Evolutionary conservation across 805 yeast species (phyloP), one percentile per base, ranked within the genome.

Genomic region (Nadsonia fulvescens): DNA sequence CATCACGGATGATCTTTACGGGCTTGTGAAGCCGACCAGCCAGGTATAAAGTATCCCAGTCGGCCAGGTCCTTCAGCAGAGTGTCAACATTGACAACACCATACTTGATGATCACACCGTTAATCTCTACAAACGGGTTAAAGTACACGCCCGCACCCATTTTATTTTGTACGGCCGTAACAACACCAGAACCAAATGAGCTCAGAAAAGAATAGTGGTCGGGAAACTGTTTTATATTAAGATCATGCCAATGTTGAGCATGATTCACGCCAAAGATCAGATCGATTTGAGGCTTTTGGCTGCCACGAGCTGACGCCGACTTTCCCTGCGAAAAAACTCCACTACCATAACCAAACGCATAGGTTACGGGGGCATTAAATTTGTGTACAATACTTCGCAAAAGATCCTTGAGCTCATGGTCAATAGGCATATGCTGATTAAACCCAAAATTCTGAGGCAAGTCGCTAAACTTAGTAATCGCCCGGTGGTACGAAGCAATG

Each of bases 1-100:
- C 70, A 39, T 70, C 77, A 35, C 68, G 62, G 20, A 78, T 46
- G 17, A 77, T 61, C 33, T 76, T 73, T 4, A 86, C 92, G 0
- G 98, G 98, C 42, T 89, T 89, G 40, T 89, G 98, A 31, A 89
- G 54, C 34, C 98, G 58, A 2, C 98, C 98, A 2, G 94, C 91
- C 11, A 89, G 43, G 41, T 89, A 89, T 39, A 89, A 62, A 0
- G 82, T 65, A 15, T 68, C 57, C 98, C 98, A 89, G 29, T 73
- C 66, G n/a, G 66, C 56, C 14, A 89, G 53, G 50, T 89, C 98
- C 18, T 56, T 56, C 19, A 70, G 49, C 12, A 79, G 50, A 6
- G 60, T 60, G 12, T 65, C 61, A 35, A 65, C 57, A 4, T 79
- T 69, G 2, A 82, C 73, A 8, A 82, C 72, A 8, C 98, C 98